phyloP scores from a whole-genome alignment of 345 rosid species.

The Lenwebbia sp. region DNA sequence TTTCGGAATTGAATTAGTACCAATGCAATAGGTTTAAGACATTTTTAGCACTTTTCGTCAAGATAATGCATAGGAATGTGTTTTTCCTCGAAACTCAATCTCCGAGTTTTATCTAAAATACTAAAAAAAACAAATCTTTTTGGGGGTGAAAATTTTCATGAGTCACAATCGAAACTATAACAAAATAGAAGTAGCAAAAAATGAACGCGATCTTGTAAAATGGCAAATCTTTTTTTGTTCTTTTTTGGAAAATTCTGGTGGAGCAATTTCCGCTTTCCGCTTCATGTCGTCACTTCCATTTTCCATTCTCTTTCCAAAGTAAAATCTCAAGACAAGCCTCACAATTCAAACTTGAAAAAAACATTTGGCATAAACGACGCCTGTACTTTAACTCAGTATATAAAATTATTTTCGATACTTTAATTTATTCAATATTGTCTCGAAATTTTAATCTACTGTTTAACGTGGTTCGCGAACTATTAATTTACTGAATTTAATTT shows the following conservation, averaged over 20 bases:
- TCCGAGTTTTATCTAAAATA: background rate
- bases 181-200: background rate
- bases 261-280: background rate
- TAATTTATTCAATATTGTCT: rapidly evolving
- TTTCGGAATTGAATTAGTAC: too few relatives aligned
- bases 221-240: background rate
- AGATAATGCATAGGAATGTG: background rate
- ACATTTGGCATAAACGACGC: background rate
- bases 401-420: background rate
- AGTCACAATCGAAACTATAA: background rate
- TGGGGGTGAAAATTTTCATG: background rate
- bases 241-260: background rate
- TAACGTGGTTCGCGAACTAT: rapidly evolving
- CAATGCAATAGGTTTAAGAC: too few relatives aligned
- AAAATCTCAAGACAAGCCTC: background rate
- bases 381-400: rapidly evolving
- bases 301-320: background rate
- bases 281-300: background rate
- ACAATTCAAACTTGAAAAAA: background rate
- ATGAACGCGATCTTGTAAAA: background rate
- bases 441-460: background rate
- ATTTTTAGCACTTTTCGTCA: too few relatives aligned
- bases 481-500: rapidly evolving
- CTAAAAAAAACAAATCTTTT: background rate
- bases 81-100: background rate